Conservation (phyloP, 2,329 filamentous ascomycete species). For the Parascedosporium putredinis region DNA sequence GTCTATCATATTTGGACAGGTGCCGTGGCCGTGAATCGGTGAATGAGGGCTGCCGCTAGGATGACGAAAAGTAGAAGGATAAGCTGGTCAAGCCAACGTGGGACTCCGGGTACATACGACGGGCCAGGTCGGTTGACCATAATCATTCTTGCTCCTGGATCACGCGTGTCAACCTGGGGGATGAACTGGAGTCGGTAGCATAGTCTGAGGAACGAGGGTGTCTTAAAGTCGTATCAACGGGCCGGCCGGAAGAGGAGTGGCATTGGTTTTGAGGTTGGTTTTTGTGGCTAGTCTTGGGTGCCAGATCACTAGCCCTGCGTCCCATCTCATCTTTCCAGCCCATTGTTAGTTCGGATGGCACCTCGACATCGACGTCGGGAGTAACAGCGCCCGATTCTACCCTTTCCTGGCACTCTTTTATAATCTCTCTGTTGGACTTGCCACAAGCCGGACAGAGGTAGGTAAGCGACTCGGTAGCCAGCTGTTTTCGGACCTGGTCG, state of each 20-base stretch:
- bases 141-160: too few relatives aligned
- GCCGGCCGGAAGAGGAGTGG: too few relatives aligned
- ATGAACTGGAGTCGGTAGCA: too few relatives aligned
- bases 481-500: constrained; percentile 52
- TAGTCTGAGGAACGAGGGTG: too few relatives aligned
- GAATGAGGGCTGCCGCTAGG: constrained; percentile 1
- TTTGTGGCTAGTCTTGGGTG: background rate
- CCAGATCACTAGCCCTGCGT: constrained; percentile 26
- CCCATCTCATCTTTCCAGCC: constrained; percentile 67
- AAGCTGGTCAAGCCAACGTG: constrained; percentile 4
- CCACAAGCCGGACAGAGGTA: constrained; percentile 65
- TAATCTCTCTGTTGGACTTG: constrained; percentile 62
- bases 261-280: constrained; percentile 25
- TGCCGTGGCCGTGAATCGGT: background rate
- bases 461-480: constrained; percentile 54
- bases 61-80: constrained; percentile 4
- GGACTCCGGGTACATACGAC: constrained; percentile 3
- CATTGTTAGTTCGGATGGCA: constrained; percentile 50
- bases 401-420: constrained; percentile 57
- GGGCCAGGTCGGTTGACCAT: background rate
- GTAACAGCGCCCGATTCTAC: constrained; percentile 24
- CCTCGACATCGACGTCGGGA: constrained; percentile 29
- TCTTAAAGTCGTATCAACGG: too few relatives aligned
- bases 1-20: background rate
- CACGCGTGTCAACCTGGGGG: too few relatives aligned